Evolutionary conservation across 768 basidiomycete species (phyloP).

Genomic region (Termitomyces sp.): DNA sequence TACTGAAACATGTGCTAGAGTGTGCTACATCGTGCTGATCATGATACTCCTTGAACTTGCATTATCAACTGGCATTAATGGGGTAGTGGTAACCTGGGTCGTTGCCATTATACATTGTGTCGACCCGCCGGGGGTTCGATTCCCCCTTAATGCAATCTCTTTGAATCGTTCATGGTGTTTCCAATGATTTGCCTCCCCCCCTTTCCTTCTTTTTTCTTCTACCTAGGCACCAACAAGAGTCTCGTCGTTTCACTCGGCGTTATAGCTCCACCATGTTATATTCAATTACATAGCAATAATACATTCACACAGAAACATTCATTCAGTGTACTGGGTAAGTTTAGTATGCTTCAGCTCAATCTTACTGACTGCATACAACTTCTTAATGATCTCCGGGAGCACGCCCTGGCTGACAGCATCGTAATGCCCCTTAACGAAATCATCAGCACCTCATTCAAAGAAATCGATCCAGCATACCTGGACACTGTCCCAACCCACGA

Average conservation of each 20-base stretch:
- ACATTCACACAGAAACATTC: background rate
- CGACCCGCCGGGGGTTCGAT: constrained; percentile 90
- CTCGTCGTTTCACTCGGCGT: too few species aligned
- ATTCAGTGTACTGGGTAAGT: constrained; percentile 5
- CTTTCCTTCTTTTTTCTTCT: too few species aligned
- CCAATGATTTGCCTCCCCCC: too few species aligned
- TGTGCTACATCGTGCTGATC: too few species aligned
- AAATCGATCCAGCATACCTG: background rate
- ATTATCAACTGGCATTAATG: background rate
- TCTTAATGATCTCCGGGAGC: constrained; percentile 2
- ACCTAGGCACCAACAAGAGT: too few species aligned
- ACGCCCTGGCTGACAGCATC: constrained; percentile 3
- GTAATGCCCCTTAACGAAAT: constrained; percentile 2
- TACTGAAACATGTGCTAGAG: too few species aligned
- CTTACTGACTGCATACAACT: background rate
- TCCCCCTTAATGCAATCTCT: constrained; percentile 81
- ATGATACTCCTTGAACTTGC: too few species aligned
- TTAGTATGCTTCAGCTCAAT: constrained; percentile 6
- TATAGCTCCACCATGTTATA: too few species aligned
- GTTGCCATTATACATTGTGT: constrained; percentile 12
- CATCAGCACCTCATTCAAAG: background rate
- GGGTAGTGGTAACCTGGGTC: constrained; percentile 10
- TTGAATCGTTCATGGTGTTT: too few species aligned
- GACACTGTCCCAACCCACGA: constrained; percentile 13
- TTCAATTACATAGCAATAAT: too few species aligned